Base-by-base conservation (phyloP, 1,284 basidiomycete species). In the Cryptococcus amylolentus region DNA sequence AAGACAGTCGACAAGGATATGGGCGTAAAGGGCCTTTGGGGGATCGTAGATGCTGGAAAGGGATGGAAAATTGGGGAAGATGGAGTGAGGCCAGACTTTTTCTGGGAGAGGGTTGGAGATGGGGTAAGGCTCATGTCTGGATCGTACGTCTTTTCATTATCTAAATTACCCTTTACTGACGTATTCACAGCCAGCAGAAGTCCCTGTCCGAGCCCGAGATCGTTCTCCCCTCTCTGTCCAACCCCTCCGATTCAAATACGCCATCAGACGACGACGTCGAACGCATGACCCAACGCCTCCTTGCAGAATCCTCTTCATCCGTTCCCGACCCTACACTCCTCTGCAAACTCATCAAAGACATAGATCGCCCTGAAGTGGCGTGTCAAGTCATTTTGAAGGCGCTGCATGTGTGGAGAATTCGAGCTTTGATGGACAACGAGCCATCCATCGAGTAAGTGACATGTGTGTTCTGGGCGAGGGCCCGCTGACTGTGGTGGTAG, bases 371-470 rank as follows among this genome's bases (percentile, higher is more conserved):
- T 9, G 89, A 91, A 53, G 79, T 92, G 5, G 79, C 84, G 0
- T 86, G 86, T 5, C 83, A 84, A 39, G 61, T 93, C 4, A 90
- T 94, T 64, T 81, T 92, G 12, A 80, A 79, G 54, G 78, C 89
- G 23, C 79, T 95, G 7, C 86, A 89, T 68, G 80, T 78, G 6
- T 90, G 92, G 71, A 82, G 84, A 26, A 80, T 72, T 10, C 65
- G 73, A 7, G 51, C 65, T 10, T 46, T 60, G 79, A 39, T 74
- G 76, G 47, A 83, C 81, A 62, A 64, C 69, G 23, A 75, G 77
- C 18, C 67, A 37, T 55, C 56, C 5, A 28, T 71, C 16, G 46
- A 58, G 63, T 67, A 45, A 58, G 63, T 43, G 23, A 35, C 12
- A 10, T 10, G 48, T 18, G 10, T 44, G 23, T 20, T 49, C 43